Base-by-base conservation (phyloP, 2,329 filamentous ascomycete genomes). In the Dactylellina haptotyla region DNA sequence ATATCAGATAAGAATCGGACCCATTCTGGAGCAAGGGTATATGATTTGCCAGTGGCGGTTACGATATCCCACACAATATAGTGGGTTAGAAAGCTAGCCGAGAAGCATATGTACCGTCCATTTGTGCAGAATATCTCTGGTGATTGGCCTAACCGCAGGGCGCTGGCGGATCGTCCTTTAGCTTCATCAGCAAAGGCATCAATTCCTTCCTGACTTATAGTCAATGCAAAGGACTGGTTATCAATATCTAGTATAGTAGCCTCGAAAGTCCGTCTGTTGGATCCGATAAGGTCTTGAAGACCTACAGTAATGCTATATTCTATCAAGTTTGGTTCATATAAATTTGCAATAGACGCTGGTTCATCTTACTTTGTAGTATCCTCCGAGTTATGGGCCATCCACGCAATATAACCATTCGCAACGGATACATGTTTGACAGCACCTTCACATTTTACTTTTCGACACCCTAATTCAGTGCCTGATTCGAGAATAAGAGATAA, bases 51-150 rank as follows among this genome's bases (percentile, higher is more conserved):
- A 9, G 32, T 34, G 32, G 32, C 32, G n/a, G n/a, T 43, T 4
- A 4, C 39, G 23, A 59, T 32, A 30, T 59, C 39, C 54, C 39
- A 59, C 9, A 59, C 16, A 12, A 30, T 59, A 43, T 30, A 45
- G 8, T 59, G 54, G 16, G 54, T 46, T 23, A 59, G 14, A 30
- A 59, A 59, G 14, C 54, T 59, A 9, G 37, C 26, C 3, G 54
- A 59, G 39, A 45, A 59, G 16, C 28, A 23, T 0, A 46, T 20
- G 4, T 32, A 20, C 9, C n/a, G 14, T 1, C 54, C 54, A 25
- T 59, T 59, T 4, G 54, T 59, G 26, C 39, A 30, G 5, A 59
- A 46, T 32, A 59, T 3, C n/a, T 59, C 14, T 46, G 54, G 54
- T 5, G 54, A 59, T 23, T 14, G 3, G 2, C 20, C 2, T 4